Base-by-base conservation (phyloP, 768 basidiomycete species). In the Podaxis sp. region DNA sequence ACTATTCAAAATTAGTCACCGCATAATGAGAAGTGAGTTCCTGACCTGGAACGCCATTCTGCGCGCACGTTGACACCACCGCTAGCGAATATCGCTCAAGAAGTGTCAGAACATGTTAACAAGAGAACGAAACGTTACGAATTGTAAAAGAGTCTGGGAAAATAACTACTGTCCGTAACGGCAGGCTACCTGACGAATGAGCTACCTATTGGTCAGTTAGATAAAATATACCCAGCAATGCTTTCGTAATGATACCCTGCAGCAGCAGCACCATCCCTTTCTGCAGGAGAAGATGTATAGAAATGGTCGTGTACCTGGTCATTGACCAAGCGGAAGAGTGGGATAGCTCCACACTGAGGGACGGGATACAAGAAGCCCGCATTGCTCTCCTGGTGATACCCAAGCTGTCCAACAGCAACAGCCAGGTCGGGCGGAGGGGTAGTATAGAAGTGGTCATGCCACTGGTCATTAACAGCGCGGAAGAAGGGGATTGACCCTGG, bases 401-500 rank as follows among this genome's bases (percentile, higher is more conserved):
- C 15, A 12, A 41, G 41, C n/a, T 13, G 4, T 4, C 15, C 41
- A 13, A 41, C 2, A 1, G 13, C 41, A 41, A 41, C 41, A 41
- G 4, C 15, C n/a, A 41, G 41, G 15, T 10, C 12, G 12, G 41
- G 41, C 12, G n/a, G 53, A n/a, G 33, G 38, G 2, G 33, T 33
- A n/a, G 53, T 55, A 12, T 55, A 55, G n/a, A 55, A 55, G 36
- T 38, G 53, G 53, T 55, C 53, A n/a, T 55, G 53, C 53, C 53
- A 55, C 12, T 15, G 15, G n/a, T 55, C 53, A 37, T n/a, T 55
- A 13, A 55, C 10, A n/a, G 53, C 53, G 22, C 53, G 53, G 53
- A 55, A 37, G 53, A 37, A 38, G 4, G 53, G 33, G n/a, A 38
- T 33, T 8, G 53, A 55, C 13, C 17, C 15, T 3, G 53, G 53